Conservation (phyloP, 805 yeast species). For the Diddensiella caesifluorescens region DNA sequence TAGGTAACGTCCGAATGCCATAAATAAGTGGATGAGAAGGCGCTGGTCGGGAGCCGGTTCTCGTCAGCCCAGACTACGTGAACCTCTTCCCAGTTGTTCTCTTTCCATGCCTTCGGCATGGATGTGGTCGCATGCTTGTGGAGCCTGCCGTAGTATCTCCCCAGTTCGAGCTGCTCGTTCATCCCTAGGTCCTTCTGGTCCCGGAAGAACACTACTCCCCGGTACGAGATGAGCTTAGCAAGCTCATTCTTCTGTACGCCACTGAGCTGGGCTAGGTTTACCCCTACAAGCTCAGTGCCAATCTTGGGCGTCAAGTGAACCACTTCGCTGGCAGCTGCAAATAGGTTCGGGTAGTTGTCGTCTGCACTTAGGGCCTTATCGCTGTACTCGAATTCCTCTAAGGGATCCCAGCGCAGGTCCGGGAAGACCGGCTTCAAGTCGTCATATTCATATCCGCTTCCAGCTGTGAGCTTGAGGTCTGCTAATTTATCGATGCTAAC, state of each 20-base stretch:
- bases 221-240: conserved; percentile 42
- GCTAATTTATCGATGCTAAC: conserved; percentile 1
- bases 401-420: conserved; percentile 29
- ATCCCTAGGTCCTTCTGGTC: conserved; percentile 55
- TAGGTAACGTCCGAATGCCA: conserved; percentile 79
- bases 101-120: conserved; percentile 44
- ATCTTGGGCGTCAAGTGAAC: conserved; percentile 59
- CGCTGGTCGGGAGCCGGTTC: conserved; percentile 24
- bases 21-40: conserved; percentile 26
- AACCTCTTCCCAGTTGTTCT: conserved; percentile 39
- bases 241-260: conserved; percentile 44
- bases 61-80: conserved; percentile 30
- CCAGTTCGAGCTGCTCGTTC: conserved; percentile 52
- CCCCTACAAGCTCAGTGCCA: conserved; percentile 58
- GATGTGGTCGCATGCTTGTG: conserved; percentile 44
- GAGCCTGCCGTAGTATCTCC: conserved; percentile 61
- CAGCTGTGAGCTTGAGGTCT: background rate
- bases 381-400: conserved; percentile 21
- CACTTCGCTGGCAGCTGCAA: conserved; percentile 26
- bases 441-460: conserved; percentile 24
- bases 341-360: conserved; percentile 26
- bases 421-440: conserved; percentile 31
- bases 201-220: conserved; percentile 47
- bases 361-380: conserved; percentile 31
- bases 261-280: conserved; percentile 38